phyloP scores from a whole-genome alignment of 2,329 filamentous ascomycete genomes.

The Ceratocystis alfenasii region DNA sequence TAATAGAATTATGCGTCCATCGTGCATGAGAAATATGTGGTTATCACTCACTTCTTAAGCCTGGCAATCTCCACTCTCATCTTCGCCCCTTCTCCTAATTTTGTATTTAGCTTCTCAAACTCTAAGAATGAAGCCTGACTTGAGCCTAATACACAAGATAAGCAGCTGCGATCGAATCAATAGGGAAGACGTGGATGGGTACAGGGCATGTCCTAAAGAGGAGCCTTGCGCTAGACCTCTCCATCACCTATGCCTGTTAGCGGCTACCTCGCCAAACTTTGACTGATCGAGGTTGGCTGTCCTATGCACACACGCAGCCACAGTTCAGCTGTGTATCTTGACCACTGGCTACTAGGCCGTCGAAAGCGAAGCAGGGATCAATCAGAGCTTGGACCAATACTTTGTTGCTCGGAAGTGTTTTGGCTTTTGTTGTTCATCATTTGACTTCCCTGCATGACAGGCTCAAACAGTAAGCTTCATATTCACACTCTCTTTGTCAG shows the following conservation, averaged over 20 bases:
- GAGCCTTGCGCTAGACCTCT: not conserved
- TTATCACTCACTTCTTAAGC: no score
- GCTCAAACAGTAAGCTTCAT: not conserved
- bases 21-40: no score
- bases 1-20: no score
- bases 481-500: not conserved
- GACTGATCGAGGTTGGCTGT: no score
- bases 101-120: not conserved
- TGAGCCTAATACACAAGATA: not conserved
- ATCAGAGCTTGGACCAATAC: conserved; percentile 1
- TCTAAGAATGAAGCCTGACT: not conserved
- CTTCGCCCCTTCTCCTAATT: not conserved
- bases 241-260: not conserved
- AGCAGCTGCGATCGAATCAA: not conserved
- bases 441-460: conserved; percentile 7
- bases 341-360: no score
- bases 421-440: conserved; percentile 10
- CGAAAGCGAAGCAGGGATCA: not conserved
- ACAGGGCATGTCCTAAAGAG: not conserved
- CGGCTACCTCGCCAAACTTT: no score
- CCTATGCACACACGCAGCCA: no score
- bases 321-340: no score
- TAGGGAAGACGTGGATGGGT: not conserved
- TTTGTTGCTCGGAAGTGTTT: conserved; percentile 8
- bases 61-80: no score